Evolutionary conservation across 768 basidiomycete genomes (phyloP).

Genomic region (Boletus pseudopeckii): DNA sequence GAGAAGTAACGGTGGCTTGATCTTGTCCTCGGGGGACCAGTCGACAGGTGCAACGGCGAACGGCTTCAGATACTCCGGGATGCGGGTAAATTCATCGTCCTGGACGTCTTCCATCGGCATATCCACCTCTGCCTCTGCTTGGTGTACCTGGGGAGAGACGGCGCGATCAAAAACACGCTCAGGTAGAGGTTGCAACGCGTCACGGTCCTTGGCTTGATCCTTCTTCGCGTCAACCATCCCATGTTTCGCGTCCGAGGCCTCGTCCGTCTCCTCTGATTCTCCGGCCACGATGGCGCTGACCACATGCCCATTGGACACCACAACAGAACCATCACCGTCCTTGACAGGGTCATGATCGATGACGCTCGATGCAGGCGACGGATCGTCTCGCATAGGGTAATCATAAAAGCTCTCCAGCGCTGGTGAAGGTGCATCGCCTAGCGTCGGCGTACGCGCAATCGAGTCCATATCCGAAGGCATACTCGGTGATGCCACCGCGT

Average conservation of each 20-base stretch:
- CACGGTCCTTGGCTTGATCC: background rate
- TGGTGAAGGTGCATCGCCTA: slow-evolving; percentile 19
- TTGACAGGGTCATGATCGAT: slow-evolving; percentile 22
- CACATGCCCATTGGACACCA: background rate
- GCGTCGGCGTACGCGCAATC: slow-evolving; percentile 19
- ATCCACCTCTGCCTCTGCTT: slow-evolving; percentile 1
- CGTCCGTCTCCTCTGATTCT: background rate
- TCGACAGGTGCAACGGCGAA: slow-evolving; percentile 71
- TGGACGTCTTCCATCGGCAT: slow-evolving; percentile 38
- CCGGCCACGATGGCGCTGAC: background rate
- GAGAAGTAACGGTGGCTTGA: slow-evolving; percentile 68
- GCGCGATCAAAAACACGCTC: background rate
- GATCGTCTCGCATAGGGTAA: slow-evolving; percentile 20
- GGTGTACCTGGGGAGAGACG: slow-evolving; percentile 1
- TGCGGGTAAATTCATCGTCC: slow-evolving; percentile 34
- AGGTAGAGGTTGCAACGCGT: background rate
- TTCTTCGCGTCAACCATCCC: background rate
- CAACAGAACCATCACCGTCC: slow-evolving; percentile 6
- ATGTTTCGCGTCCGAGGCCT: background rate
- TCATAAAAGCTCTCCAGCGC: slow-evolving; percentile 24
- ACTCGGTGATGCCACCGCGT: slow-evolving; percentile 20
- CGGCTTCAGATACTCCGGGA: slow-evolving; percentile 57
- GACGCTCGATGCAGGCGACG: slow-evolving; percentile 31
- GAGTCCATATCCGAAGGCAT: slow-evolving; percentile 29
- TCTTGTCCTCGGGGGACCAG: slow-evolving; percentile 56